Percentiles rank a stretch among this genome's conserved stretches.
These are phyloP conservation scores for Paraleonurus japonicus DNA, from an alignment of 257 asterid species.

Conservation along the genomic window DNA sequence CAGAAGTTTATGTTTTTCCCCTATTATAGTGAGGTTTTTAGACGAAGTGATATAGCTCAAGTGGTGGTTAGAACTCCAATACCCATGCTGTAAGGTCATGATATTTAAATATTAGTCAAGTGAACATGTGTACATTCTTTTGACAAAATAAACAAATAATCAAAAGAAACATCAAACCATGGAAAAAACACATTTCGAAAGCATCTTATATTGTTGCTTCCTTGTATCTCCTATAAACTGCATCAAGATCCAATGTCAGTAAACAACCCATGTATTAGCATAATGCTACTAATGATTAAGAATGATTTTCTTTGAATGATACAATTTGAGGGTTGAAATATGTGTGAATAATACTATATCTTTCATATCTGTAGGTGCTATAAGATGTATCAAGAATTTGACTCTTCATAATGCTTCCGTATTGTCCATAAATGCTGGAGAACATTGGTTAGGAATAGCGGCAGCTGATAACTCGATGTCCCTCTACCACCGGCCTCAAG, in stretches of 20 bases:
- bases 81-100: too few species aligned
- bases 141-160: not conserved
- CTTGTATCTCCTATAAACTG: not conserved
- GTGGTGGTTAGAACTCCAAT: too few species aligned
- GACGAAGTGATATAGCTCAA: too few species aligned
- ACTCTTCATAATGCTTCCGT: conserved; percentile 70
- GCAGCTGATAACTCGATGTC: conserved; percentile 99
- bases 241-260: not conserved
- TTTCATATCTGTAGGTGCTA: conserved; percentile 49
- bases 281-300: not conserved
- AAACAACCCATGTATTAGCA: not conserved
- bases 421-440: conserved; percentile 86
- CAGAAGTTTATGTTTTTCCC: not conserved
- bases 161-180: not conserved
- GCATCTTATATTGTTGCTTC: not conserved
- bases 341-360: not conserved
- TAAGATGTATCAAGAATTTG: conserved; percentile 79
- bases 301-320: not conserved
- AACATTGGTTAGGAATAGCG: conserved; percentile 94
- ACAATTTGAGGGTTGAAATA: conserved; percentile 21
- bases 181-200: not conserved
- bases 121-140: not conserved
- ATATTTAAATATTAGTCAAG: not conserved
- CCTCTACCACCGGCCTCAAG: conserved; percentile 95
- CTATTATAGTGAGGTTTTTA: too few species aligned